phyloP scores from a whole-genome alignment of 1,139 yeast species.

The Magnusiomyces clavatus region DNA sequence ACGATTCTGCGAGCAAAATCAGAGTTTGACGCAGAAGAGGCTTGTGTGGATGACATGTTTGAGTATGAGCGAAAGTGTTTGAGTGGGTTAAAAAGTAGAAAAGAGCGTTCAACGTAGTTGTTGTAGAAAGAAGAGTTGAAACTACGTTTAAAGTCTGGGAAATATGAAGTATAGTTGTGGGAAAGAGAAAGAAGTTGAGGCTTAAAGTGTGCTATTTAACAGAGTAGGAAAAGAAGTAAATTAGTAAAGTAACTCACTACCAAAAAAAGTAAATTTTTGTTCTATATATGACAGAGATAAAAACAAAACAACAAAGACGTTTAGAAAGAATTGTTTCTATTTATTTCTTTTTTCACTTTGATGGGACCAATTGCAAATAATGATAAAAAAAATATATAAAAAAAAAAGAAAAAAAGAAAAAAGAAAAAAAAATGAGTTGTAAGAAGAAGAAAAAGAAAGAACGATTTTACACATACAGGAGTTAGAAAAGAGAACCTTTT shows the following conservation, averaged over 20 bases:
- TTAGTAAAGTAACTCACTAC: neutral
- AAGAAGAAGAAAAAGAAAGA: neutral
- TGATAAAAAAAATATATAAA: too few species aligned
- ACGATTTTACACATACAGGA: neutral
- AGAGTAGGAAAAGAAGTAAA: neutral
- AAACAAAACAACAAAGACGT: too few species aligned
- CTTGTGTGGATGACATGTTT: neutral
- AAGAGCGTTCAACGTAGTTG: neutral
- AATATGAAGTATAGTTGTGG: too few species aligned
- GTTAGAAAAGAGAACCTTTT: neutral
- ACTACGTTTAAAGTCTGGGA: too few species aligned
- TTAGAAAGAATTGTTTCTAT: too few species aligned
- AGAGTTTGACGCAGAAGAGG: constrained; percentile 1
- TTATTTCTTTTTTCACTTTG: too few species aligned
- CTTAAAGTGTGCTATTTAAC: neutral
- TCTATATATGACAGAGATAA: too few species aligned
- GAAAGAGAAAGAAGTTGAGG: too few species aligned
- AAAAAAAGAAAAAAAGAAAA: neutral
- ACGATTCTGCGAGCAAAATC: constrained; percentile 1
- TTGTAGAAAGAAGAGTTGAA: neutral
- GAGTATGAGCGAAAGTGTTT: neutral
- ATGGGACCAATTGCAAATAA: too few species aligned
- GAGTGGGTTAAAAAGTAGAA: neutral
- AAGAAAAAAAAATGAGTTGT: too few species aligned
- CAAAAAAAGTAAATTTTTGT: too few species aligned